Evolutionary conservation across 805 yeast genomes (phyloP), one percentile per base, ranked within the genome.

Genomic region (Saccharomycopsis olivae): DNA sequence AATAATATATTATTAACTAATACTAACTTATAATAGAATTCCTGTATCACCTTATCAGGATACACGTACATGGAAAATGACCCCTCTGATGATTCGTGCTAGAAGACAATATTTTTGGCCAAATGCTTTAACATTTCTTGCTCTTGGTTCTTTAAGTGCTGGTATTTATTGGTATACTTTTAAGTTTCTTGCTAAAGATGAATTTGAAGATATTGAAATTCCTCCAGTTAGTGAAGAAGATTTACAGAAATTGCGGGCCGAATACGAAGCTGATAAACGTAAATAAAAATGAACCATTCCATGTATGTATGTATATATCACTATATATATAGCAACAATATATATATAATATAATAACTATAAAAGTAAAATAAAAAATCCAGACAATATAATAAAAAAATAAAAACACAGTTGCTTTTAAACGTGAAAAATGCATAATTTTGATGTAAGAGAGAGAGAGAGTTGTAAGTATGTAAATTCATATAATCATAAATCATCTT

Each of bases 1-100:
- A 8, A 10, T 6, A 23, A 23, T 23, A 23, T 23, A 8, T 23
- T 23, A 8, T 23, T 23, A 23, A 23, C 25, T 8, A 23, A 23
- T 23, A 23, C 10, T 23, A 23, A 23, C 25, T 8, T 8, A 8
- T 23, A 23, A 23, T 15, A 44, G 48, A 16, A 41, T 44, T 19
- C 48, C 48, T 23, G 40, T 39, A 17, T 65, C 73, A 3, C 65
- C 60, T 36, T 71, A 73, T 54, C 72, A 70, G 25, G 84, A 82
- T 58, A 80, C 76, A 28, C 63, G 65, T 48, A 82, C 88, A 25
- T 80, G 73, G 61, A 79, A 79, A 54, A 87, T 87, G 89, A 84
- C 96, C 1, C 95, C 95, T 13, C 95, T 96, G 4, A 76, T 89
- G 69, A 67, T 85, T 49, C 70, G 97, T 49, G 96, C 95, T 35